Evolutionary conservation across 1,284 basidiomycete genomes (phyloP).

Genomic region (Fomitopsis palustris): DNA sequence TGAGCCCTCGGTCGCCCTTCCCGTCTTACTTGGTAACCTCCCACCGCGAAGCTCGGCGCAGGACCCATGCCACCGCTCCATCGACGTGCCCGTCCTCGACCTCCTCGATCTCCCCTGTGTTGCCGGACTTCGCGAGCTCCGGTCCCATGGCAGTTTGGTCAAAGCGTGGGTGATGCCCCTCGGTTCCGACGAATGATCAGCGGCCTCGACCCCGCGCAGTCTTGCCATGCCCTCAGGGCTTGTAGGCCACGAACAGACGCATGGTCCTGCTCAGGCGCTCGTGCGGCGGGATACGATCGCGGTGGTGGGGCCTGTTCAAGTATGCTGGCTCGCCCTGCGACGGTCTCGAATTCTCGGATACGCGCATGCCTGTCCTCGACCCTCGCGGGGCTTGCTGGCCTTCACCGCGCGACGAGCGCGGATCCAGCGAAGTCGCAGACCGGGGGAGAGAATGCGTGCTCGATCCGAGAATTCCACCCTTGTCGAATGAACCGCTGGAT

Average conservation of each 20-base stretch:
- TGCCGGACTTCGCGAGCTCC: neutral
- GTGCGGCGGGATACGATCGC: conserved; percentile 12
- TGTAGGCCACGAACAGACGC: conserved; percentile 59
- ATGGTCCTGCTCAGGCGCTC: conserved; percentile 48
- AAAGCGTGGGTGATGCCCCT: neutral
- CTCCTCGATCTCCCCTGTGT: neutral
- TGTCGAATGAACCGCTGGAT: neutral
- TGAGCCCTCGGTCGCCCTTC: neutral
- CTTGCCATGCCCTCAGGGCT: conserved; percentile 21
- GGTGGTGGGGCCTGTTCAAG: conserved; percentile 3
- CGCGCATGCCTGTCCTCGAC: neutral
- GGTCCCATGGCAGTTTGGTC: neutral
- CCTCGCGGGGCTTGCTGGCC: neutral
- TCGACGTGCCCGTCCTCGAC: neutral
- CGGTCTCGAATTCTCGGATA: neutral
- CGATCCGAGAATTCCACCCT: neutral
- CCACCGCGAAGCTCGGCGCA: neutral
- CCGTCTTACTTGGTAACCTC: neutral
- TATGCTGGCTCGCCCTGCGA: conserved; percentile 1
- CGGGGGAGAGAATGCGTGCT: neutral
- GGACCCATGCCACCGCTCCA: neutral
- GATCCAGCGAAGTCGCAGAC: neutral
- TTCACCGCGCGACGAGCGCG: neutral
- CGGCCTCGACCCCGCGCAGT: neutral
- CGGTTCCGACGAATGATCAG: neutral